Evolutionary conservation across 2,329 filamentous ascomycete genomes (phyloP).

Genomic region (Epichloe sibirici): DNA sequence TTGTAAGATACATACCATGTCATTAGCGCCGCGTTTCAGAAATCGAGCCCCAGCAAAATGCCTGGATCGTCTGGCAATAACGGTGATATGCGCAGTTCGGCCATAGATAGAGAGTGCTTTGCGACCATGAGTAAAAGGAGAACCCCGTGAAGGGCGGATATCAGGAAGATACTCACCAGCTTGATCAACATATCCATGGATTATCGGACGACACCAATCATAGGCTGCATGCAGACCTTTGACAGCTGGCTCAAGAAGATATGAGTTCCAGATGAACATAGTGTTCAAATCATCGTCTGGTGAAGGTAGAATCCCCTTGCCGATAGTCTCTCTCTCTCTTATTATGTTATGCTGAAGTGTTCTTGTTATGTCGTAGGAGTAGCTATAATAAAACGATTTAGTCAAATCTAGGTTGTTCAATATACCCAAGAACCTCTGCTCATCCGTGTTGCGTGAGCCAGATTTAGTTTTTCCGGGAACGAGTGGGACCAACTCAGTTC

Average conservation of each 20-base stretch:
- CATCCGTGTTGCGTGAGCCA: conserved; percentile 73
- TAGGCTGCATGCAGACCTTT: conserved; percentile 64
- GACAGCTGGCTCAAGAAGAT: conserved; percentile 67
- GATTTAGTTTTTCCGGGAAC: conserved; percentile 64
- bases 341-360: conserved; percentile 89
- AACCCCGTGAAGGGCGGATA: neutral
- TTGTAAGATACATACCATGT: conserved; percentile 37
- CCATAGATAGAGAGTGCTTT: conserved; percentile 70
- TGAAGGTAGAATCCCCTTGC: conserved; percentile 47
- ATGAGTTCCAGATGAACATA: conserved; percentile 98
- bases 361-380: conserved; percentile 89
- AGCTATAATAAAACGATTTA: conserved; percentile 94
- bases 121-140: neutral
- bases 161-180: conserved; percentile 31
- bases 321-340: conserved; percentile 60
- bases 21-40: conserved; percentile 87
- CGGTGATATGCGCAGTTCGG: conserved; percentile 76
- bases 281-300: conserved; percentile 61
- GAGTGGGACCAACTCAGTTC: conserved; percentile 80
- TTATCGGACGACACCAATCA: conserved; percentile 92
- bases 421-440: conserved; percentile 78
- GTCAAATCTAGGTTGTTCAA: conserved; percentile 84
- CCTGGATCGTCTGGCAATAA: conserved; percentile 83
- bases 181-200: conserved; percentile 94
- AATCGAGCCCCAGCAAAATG: conserved; percentile 93